phyloP scores from a whole-genome alignment of 1,139 yeast species.

The Zygosaccharomyces pseudobailii region DNA sequence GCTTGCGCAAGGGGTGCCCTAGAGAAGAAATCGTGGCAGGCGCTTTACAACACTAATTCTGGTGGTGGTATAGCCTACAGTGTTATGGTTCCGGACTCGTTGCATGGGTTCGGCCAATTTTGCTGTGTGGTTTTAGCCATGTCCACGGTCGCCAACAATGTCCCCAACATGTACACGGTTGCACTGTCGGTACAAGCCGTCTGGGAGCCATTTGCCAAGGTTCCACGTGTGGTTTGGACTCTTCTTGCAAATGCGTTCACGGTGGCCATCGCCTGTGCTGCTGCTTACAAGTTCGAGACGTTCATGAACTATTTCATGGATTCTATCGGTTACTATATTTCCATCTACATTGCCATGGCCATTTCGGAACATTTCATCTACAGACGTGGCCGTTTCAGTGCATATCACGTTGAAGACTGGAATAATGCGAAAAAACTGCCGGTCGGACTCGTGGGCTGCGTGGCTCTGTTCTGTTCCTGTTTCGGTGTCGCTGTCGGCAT shows the following conservation, averaged over 20 bases:
- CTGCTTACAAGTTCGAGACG: constrained; percentile 61
- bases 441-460: constrained; percentile 66
- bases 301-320: constrained; percentile 85
- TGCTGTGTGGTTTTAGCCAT: constrained; percentile 77
- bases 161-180: constrained; percentile 88
- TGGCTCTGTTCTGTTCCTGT: constrained; percentile 76
- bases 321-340: constrained; percentile 82
- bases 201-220: constrained; percentile 61
- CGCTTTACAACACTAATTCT: constrained; percentile 38
- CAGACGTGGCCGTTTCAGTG: constrained; percentile 50
- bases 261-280: constrained; percentile 83
- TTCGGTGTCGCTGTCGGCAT: constrained; percentile 84
- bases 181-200: constrained; percentile 79
- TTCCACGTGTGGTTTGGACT: constrained; percentile 84
- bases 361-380: constrained; percentile 75
- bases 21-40: constrained; percentile 42
- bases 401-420: constrained; percentile 61
- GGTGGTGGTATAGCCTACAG: constrained; percentile 80
- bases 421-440: constrained; percentile 56
- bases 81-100: constrained; percentile 69
- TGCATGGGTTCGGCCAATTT: constrained; percentile 84
- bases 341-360: constrained; percentile 70
- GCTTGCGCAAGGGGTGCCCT: constrained; percentile 67
- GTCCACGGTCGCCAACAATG: constrained; percentile 81
- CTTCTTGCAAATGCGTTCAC: constrained; percentile 66